Conservation (phyloP, 2,329 filamentous ascomycete species). For the Xylaria sp. region DNA sequence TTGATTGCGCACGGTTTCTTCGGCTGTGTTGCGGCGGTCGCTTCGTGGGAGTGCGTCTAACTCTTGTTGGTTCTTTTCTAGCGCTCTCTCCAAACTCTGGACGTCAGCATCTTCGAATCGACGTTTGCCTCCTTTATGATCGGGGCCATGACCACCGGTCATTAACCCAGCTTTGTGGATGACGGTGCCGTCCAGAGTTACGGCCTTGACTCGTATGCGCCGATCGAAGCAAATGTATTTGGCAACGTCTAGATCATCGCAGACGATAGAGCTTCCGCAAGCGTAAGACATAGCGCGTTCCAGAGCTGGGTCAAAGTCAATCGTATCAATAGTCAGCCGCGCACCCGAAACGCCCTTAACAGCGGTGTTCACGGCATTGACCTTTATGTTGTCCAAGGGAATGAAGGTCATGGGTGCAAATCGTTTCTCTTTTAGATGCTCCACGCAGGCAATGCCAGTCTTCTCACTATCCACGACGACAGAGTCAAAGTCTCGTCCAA, state of each 20-base stretch:
- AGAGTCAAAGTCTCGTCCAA: constrained; percentile 92
- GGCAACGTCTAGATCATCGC: constrained; percentile 85
- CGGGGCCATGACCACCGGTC: constrained; percentile 89
- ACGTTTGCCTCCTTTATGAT: constrained; percentile 78
- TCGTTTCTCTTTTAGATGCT: constrained; percentile 91
- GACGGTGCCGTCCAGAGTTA: constrained; percentile 93
- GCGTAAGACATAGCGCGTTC: constrained; percentile 95
- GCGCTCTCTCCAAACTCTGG: constrained; percentile 81
- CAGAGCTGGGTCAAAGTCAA: constrained; percentile 88
- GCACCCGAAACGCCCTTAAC: constrained; percentile 89
- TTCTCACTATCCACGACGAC: constrained; percentile 96
- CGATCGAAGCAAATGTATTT: constrained; percentile 89
- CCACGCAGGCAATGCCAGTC: constrained; percentile 91
- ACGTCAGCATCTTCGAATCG: constrained; percentile 92
- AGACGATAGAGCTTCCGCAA: constrained; percentile 94
- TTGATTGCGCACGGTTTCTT: constrained; percentile 84
- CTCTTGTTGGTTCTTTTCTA: constrained; percentile 79
- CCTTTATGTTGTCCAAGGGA: constrained; percentile 96
- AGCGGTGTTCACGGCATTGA: constrained; percentile 87
- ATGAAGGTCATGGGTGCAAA: constrained; percentile 92
- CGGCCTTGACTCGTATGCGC: constrained; percentile 89
- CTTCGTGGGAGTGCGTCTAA: constrained; percentile 82
- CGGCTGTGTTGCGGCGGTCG: constrained; percentile 77
- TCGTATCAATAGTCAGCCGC: constrained; percentile 92
- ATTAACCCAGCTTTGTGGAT: constrained; percentile 97